phyloP scores from a whole-genome alignment of 164 flowering plant genomes.

The Cinnamomum chago region DNA sequence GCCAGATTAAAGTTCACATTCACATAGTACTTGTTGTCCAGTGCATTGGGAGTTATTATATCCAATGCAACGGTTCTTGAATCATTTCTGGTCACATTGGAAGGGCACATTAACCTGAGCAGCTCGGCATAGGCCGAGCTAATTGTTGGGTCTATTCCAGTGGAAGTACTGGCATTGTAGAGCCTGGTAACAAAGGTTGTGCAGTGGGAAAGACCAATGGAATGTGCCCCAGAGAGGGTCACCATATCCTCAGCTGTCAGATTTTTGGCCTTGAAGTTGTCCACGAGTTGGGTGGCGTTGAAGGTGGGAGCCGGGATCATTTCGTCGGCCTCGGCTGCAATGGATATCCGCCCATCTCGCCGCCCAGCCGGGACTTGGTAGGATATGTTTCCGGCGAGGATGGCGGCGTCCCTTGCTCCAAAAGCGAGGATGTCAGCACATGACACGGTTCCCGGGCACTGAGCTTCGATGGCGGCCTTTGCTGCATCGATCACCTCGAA shows the following conservation, averaged over 20 bases:
- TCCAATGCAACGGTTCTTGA: slow-evolving; percentile 1
- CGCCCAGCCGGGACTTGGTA: slow-evolving; percentile 11
- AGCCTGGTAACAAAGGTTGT: slow-evolving; percentile 8
- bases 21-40: slow-evolving; percentile 16
- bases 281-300: slow-evolving; percentile 2
- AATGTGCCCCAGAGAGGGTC: slow-evolving; percentile 14
- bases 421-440: slow-evolving; percentile 17
- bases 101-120: slow-evolving; percentile 4
- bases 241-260: slow-evolving; percentile 14
- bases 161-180: slow-evolving; percentile 19
- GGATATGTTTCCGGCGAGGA: slow-evolving; percentile 2
- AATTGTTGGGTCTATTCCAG: slow-evolving; percentile 4
- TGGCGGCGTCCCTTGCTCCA: slow-evolving; percentile 9
- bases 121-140: not conserved
- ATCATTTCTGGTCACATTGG: slow-evolving; percentile 1
- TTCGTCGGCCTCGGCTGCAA: not conserved
- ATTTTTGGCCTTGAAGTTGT: slow-evolving; percentile 9
- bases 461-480: slow-evolving; percentile 5
- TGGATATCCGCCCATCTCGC: slow-evolving; percentile 9
- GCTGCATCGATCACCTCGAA: slow-evolving; percentile 8
- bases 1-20: slow-evolving; percentile 1
- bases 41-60: not conserved
- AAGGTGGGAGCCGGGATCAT: slow-evolving; percentile 1
- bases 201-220: slow-evolving; percentile 15
- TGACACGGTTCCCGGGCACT: slow-evolving; percentile 9